A percentile compares a stretch with the other conserved stretches of the same genome.
Evolutionary conservation across 306 rosid species (phyloP).

Genomic region (Vigna unguiculata): DNA sequence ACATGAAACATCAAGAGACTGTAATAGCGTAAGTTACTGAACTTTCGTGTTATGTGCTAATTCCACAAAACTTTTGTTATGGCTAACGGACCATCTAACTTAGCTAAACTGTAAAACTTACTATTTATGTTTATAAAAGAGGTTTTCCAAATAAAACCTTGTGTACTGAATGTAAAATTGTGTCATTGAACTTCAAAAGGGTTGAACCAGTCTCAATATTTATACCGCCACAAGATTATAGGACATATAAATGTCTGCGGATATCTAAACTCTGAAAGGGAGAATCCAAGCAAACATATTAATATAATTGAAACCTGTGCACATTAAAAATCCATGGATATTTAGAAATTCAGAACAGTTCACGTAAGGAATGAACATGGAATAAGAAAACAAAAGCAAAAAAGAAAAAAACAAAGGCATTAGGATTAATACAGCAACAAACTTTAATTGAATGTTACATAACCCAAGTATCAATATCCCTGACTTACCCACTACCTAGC

Average conservation of each 20-base stretch:
- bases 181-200: too few relatives aligned
- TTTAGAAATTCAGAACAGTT: neutral
- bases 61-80: too few relatives aligned
- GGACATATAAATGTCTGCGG: neutral
- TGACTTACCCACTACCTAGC: constrained; percentile 4
- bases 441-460: constrained; percentile 9
- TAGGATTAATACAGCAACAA: constrained; percentile 9
- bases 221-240: neutral
- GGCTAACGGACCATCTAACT: neutral
- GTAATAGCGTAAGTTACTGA: neutral
- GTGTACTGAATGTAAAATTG: too few relatives aligned
- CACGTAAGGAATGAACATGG: neutral
- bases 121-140: neutral
- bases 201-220: neutral
- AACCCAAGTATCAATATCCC: constrained; percentile 8
- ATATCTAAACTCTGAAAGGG: neutral
- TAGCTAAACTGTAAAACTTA: neutral
- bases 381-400: neutral
- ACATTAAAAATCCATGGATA: neutral
- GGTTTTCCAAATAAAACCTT: too few relatives aligned
- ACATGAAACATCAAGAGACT: neutral
- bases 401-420: neutral
- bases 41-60: neutral
- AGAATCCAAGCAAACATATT: neutral
- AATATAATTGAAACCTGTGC: neutral